Conservation (phyloP, 2,329 filamentous ascomycete genomes). For the Cercospora zeae-maydis region DNA sequence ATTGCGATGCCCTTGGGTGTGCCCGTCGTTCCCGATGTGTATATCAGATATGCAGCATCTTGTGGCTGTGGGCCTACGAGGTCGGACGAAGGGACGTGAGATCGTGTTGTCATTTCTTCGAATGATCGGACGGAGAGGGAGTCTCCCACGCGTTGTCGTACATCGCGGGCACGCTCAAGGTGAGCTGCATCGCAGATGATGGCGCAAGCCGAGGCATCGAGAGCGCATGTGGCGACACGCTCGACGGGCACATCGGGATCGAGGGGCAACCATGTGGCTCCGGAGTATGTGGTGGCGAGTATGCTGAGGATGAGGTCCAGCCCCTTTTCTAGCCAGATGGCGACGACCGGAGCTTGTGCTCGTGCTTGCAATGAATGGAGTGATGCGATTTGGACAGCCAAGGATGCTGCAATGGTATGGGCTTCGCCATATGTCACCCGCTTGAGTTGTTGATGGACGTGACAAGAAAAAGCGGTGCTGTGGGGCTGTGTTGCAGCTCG, state of each 20-base stretch:
- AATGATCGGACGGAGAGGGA: conserved; percentile 15
- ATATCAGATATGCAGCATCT: conserved; percentile 30
- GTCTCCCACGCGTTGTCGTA: conserved; percentile 13
- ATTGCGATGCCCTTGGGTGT: conserved; percentile 30
- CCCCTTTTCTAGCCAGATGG: conserved; percentile 27
- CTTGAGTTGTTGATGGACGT: conserved; percentile 16
- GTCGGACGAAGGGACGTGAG: background rate
- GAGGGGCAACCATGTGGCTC: conserved; percentile 28
- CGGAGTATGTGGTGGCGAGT: conserved; percentile 27
- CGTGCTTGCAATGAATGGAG: background rate
- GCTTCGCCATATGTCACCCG: conserved; percentile 23
- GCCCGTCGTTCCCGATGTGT: conserved; percentile 31
- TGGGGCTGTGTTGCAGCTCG: conserved; percentile 16
- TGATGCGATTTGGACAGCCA: conserved; percentile 14
- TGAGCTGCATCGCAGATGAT: conserved; percentile 24
- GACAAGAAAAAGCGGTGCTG: conserved; percentile 22
- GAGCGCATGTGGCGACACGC: conserved; percentile 21
- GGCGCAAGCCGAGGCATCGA: conserved; percentile 19
- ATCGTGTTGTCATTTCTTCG: conserved; percentile 3
- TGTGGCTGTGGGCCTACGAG: conserved; percentile 11
- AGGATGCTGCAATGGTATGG: conserved; percentile 18
- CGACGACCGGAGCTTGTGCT: conserved; percentile 16
- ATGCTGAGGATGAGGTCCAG: conserved; percentile 25
- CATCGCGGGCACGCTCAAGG: conserved; percentile 16
- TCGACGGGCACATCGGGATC: conserved; percentile 28